These are phyloP conservation scores for Acacia confusa DNA, from an alignment of 306 rosid genomes.

Conservation along the genomic window DNA sequence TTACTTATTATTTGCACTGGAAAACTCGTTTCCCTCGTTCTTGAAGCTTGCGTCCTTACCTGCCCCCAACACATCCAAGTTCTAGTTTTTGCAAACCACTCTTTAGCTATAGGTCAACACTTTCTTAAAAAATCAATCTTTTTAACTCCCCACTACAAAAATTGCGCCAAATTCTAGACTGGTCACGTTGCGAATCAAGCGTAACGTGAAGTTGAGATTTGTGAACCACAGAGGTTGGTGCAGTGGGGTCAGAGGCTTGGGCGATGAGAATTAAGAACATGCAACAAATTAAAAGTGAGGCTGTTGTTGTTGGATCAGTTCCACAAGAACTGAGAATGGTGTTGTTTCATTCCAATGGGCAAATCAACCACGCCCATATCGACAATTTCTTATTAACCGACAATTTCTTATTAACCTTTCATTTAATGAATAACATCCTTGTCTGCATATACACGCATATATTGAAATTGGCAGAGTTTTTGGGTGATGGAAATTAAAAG, in stretches of 20 bases:
- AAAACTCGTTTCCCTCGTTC: neutral
- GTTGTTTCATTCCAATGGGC: neutral
- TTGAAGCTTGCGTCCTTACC: constrained; percentile 14
- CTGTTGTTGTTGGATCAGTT: too few relatives aligned
- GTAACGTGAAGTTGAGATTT: neutral
- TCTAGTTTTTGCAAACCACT: neutral
- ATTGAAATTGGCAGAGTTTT: neutral
- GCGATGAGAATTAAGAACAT: neutral
- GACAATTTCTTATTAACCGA: too few relatives aligned
- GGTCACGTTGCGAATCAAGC: neutral
- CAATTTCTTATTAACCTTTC: neutral
- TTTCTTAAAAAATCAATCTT: neutral
- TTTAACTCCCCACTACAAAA: neutral
- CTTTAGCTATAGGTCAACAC: neutral
- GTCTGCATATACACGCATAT: too few relatives aligned
- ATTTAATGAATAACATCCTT: neutral
- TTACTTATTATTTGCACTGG: neutral
- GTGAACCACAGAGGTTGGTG: neutral
- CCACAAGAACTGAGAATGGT: neutral
- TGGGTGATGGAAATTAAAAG: neutral
- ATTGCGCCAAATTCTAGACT: neutral
- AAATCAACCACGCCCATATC: neutral
- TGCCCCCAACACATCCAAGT: too few relatives aligned
- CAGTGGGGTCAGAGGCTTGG: neutral
- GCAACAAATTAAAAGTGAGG: neutral